Base-by-base conservation (phyloP, 208 protist genomes). In the Leishmania aethiopica region DNA sequence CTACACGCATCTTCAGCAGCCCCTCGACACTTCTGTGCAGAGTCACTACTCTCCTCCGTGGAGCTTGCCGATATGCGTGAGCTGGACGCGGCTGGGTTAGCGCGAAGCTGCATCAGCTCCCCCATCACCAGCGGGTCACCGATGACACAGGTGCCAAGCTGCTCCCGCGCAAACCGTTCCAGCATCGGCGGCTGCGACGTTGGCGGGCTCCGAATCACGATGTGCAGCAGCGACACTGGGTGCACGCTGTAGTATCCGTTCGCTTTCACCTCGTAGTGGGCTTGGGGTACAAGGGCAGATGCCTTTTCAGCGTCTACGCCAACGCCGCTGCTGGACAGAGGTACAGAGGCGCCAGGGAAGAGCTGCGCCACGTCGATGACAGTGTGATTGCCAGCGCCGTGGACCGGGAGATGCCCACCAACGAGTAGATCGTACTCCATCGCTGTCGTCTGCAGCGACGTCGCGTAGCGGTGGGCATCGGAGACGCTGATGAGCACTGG, bases 181-280 rank as follows among this genome's bases (percentile, higher is more conserved):
- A 97, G 84, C 28, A 59, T 19, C 0, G 95, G 95, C 28, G 93
- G 88, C 42, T 84, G 84, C 32, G 93, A 77, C 8, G 86, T 89
- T 3, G 91, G 89, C 45, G 95, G 95, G 8, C 88, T 77, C 17
- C 35, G 64, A 64, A 97, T 90, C 40, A 85, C 80, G n/a, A 97
- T 82, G 66, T 93, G 83, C 57, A 97, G 53, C 15, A 97, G 82
- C 42, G 91, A 94, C 3, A 95, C 95, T 2, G 93, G 89, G 79
- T 97, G 95, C 1, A 92, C 84, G 22, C 90, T 86, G 84, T 97
- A 97, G 82, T 96, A 97, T 5, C 84, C 92, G 75, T 94, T 95
- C 40, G 84, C 76, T 59, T 86, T 88, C 60, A 97, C 95, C 59
- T 90, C 87, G 84, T 89, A 80, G 72, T 84, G 53, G 1, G 75